Percentiles rank a stretch among this genome's conserved stretches.
These are phyloP conservation scores for Candida nitratophila DNA, from an alignment of 805 yeast genomes.

Conservation along the genomic window DNA sequence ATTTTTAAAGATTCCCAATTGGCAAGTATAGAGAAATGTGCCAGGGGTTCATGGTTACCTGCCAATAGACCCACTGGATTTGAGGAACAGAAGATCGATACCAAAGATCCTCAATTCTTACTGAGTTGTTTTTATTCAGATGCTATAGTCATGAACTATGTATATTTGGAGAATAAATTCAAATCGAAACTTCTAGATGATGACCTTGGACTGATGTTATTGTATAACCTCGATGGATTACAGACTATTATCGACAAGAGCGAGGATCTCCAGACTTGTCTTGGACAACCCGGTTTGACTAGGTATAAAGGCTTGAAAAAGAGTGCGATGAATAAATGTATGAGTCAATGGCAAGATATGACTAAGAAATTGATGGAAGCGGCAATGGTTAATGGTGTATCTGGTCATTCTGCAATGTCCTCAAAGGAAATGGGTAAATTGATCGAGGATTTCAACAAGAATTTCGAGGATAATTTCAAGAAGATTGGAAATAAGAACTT, in stretches of 20 bases:
- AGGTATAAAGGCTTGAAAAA: slow-evolving; percentile 65
- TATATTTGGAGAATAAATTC: slow-evolving; percentile 57
- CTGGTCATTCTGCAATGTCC: slow-evolving; percentile 30
- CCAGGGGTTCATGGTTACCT: slow-evolving; percentile 71
- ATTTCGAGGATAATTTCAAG: slow-evolving; percentile 69
- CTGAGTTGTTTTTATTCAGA: slow-evolving; percentile 69
- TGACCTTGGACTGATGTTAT: slow-evolving; percentile 60
- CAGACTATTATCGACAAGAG: slow-evolving; percentile 64
- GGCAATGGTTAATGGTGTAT: slow-evolving; percentile 55
- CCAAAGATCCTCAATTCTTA: slow-evolving; percentile 40
- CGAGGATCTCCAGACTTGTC: slow-evolving; percentile 33
- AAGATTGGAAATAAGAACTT: slow-evolving; percentile 47
- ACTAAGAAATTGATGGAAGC: slow-evolving; percentile 76
- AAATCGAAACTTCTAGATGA: slow-evolving; percentile 35
- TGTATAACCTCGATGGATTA: slow-evolving; percentile 66
- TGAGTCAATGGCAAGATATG: slow-evolving; percentile 73
- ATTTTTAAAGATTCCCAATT: slow-evolving; percentile 50
- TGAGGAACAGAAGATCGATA: slow-evolving; percentile 43
- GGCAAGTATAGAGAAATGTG: slow-evolving; percentile 41
- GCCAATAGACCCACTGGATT: slow-evolving; percentile 60
- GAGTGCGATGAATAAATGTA: slow-evolving; percentile 63
- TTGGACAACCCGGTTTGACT: slow-evolving; percentile 54
- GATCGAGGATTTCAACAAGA: slow-evolving; percentile 59
- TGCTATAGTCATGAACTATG: slow-evolving; percentile 64
- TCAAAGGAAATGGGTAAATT: slow-evolving; percentile 76